Evolutionary conservation across 805 yeast species (phyloP), one percentile per base, ranked within the genome.

Genomic region (Hanseniaspora jakobsenii): DNA sequence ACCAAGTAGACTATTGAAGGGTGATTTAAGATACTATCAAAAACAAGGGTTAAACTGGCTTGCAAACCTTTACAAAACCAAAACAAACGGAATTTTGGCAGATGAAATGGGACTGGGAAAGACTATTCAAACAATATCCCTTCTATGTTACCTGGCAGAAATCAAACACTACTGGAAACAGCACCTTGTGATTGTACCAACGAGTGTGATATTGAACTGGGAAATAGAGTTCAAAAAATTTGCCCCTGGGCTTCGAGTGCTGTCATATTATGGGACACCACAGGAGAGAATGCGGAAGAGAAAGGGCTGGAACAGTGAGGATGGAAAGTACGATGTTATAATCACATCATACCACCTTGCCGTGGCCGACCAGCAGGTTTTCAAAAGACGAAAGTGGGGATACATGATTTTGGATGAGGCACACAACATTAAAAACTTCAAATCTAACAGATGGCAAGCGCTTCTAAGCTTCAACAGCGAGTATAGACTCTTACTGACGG

Each of bases 31-130:
- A 59, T 83, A 77, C 7, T 91, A 91, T 55, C 99, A 91, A 59
- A 89, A 86, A 47, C 94, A 85, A 60, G 99, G 99, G 49, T 69
- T 91, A 30, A 93, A 91, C 53, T 91, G 99, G 99, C 65, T 91
- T 38, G 97, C 95, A 1, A 85, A 95, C 36, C 65, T 91, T 47
- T 89, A 87, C 64, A 84, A 84, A 58, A 84, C 84, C 55, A 77
- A 82, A 47, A 91, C 97, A 4, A 91, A 91, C 60, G 98, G 99
- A 51, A 91, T 91, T 41, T 69, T 91, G 37, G 99, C 99, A 1
- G 99, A 91, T 62, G 99, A 91, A 59, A 91, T 91, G 99, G 99
- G 99, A 45, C 70, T 91, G 32, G 98, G 93, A 52, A 91, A 91
- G 59, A 91, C 99, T 0, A 89, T 91, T 48, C 99, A 91, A 59